A percentile compares a stretch with the other conserved stretches of the same genome.
Evolutionary conservation across 768 basidiomycete genomes (phyloP).

Genomic region (Cystofilobasidium capitatum): DNA sequence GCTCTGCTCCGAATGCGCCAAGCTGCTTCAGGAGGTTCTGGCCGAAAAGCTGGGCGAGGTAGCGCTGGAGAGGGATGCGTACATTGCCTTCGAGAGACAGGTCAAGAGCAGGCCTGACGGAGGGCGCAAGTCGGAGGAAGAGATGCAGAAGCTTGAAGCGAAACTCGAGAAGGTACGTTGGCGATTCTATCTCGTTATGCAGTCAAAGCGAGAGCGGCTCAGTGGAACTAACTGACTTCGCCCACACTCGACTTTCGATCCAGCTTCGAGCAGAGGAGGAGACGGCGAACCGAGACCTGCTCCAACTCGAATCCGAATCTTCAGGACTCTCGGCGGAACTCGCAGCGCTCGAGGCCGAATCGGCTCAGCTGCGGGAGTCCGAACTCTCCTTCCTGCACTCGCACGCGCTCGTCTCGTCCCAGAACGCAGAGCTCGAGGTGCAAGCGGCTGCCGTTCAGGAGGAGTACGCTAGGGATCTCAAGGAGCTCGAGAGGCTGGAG

Average conservation of each 20-base stretch:
- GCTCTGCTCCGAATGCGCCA: constrained; percentile 87
- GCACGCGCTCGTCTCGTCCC: not conserved
- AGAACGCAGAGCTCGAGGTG: constrained; percentile 1
- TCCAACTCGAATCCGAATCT: constrained; percentile 2
- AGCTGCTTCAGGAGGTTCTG: constrained; percentile 62
- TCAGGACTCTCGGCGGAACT: not conserved
- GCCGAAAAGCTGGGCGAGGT: constrained; percentile 78
- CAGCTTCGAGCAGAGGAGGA: not conserved
- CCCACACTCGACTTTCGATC: not conserved
- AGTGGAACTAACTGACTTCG: not conserved
- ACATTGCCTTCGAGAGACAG: constrained; percentile 84
- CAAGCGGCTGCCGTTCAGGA: not conserved
- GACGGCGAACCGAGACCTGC: not conserved
- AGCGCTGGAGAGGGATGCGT: constrained; percentile 82
- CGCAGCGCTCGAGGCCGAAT: not conserved
- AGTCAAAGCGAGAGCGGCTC: no score
- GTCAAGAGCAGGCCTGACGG: constrained; percentile 50
- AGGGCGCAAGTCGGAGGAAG: constrained; percentile 57
- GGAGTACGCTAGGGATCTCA: constrained; percentile 10
- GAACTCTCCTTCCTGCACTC: constrained; percentile 14
- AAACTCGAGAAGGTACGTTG: constrained; percentile 11
- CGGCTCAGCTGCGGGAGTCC: not conserved
- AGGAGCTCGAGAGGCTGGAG: constrained; percentile 53
- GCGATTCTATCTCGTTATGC: not conserved
- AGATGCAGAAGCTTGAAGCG: constrained; percentile 8